Evolutionary conservation across 768 basidiomycete genomes (phyloP).

Genomic region (Boletus reticulatus): DNA sequence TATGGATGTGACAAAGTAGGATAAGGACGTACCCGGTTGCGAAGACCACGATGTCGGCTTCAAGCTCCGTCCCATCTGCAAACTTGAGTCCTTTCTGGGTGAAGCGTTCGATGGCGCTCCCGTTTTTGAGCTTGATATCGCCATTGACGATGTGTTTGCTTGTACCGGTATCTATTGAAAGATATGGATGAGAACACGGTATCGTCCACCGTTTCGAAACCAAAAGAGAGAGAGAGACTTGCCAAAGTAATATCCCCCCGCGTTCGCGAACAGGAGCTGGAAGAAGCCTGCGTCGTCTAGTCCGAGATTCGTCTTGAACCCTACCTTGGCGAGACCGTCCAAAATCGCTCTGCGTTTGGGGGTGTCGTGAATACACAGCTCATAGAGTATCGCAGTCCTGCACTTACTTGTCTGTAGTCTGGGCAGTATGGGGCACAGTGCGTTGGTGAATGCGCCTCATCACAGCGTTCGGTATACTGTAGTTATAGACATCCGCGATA

Average conservation of each 20-base stretch:
- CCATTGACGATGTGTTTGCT: conserved; percentile 45
- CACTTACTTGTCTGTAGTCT: conserved; percentile 28
- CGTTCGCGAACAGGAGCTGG: conserved; percentile 23
- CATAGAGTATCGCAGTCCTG: too few species aligned
- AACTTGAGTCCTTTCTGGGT: conserved; percentile 29
- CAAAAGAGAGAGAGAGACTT: not conserved
- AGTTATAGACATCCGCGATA: conserved; percentile 16
- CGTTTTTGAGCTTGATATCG: conserved; percentile 51
- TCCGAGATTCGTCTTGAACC: conserved; percentile 39
- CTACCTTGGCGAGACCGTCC: conserved; percentile 37
- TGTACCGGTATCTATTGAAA: conserved; percentile 34
- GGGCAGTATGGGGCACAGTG: conserved; percentile 8
- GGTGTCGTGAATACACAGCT: not conserved
- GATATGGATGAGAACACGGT: not conserved
- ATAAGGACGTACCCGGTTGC: too few species aligned
- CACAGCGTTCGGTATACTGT: conserved; percentile 16
- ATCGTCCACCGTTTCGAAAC: too few species aligned
- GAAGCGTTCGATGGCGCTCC: conserved; percentile 31
- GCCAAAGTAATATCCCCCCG: conserved; percentile 44
- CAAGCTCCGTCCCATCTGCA: not conserved
- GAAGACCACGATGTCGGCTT: too few species aligned
- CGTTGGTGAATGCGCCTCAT: conserved; percentile 22
- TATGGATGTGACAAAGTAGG: too few species aligned
- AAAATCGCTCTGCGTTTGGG: conserved; percentile 29
- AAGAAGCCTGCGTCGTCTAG: conserved; percentile 32